These are phyloP conservation scores for Lachnum nothofagi DNA, from an alignment of 2,329 filamentous ascomycete genomes.

Conservation along the genomic window DNA sequence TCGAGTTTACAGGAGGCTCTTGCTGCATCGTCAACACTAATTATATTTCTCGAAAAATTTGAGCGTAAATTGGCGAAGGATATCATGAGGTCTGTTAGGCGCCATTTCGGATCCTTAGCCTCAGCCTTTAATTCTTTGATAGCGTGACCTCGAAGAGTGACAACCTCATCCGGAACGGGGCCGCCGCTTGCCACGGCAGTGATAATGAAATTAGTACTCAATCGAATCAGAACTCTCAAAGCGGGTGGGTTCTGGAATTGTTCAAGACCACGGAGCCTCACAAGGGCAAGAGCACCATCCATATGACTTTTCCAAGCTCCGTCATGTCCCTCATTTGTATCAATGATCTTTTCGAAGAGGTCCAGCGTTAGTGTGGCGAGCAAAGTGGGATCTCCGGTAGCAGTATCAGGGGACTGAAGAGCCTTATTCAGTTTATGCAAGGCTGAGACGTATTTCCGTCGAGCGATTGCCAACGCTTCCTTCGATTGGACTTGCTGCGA, in stretches of 20 bases:
- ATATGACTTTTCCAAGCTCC: slow-evolving; percentile 15
- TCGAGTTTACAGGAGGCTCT: neutral
- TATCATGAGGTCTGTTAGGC: neutral
- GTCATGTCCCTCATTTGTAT: neutral
- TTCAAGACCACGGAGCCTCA: slow-evolving; percentile 11
- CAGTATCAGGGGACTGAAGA: slow-evolving; percentile 1
- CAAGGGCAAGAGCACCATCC: slow-evolving; percentile 17
- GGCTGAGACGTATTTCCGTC: slow-evolving; percentile 11
- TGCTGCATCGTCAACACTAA: neutral
- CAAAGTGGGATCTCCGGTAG: slow-evolving; percentile 8
- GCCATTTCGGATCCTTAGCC: slow-evolving; percentile 1
- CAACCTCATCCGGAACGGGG: neutral
- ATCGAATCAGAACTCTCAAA: neutral
- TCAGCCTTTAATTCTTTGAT: neutral
- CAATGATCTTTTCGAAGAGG: slow-evolving; percentile 16
- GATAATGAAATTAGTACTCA: neutral
- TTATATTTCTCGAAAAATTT: neutral
- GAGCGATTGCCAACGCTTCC: neutral
- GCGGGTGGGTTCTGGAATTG: neutral
- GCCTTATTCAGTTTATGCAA: slow-evolving; percentile 6
- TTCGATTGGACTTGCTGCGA: slow-evolving; percentile 9
- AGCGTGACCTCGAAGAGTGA: neutral
- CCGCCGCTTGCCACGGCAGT: neutral
- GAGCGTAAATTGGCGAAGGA: neutral
- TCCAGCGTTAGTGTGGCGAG: slow-evolving; percentile 15